Base-by-base conservation (phyloP, 2,329 filamentous ascomycete genomes). In the Calonectria honghensis region DNA sequence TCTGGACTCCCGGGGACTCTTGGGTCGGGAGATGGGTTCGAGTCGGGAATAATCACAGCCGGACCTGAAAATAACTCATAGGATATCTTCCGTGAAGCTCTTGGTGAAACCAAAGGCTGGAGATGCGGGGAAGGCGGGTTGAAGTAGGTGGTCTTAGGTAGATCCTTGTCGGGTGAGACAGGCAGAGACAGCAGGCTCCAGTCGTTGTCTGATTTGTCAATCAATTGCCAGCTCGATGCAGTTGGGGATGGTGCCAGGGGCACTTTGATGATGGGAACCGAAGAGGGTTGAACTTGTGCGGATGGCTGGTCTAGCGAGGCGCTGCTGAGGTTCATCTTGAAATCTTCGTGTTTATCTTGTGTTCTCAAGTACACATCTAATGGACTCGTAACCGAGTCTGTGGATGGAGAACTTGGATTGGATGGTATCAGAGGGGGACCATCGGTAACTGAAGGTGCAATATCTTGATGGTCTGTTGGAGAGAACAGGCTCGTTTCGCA, bases 301-400 rank as follows among this genome's bases (percentile, higher is more conserved):
- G 29, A 27, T 27, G 35, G n/a, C 20, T 48, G 24, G 13, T 24
- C 27, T 14, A 35, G 27, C 6, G 11, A 9, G 0, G 31, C 20
- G 9, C 31, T 63, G 6, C 52, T 27, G 6, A 75, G 31, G 4
- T 72, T 73, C 27, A 76, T 35, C 70, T 76, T 64, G 3, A 73
- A 69, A 14, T 48, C 71, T 24, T 79, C 75, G 9, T 75, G 63
- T 2, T 61, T 71, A 6, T 81, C 76, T 1, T 79, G 68, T 6
- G 54, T 31, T 9, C 31, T 65, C 37, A 81, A 64, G 39, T 79
- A 80, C 2, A 68, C 73, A 3, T 78, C 77, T 31, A 81, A 68
- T 2, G 77, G 78, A 1, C 63, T 45, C n/a, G 59, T 59, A 4
- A 66, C 52, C 0, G 71, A 74, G 7, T 65, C 27, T 0, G 71